These are phyloP conservation scores for Epichloe typhina DNA, from an alignment of 2,329 filamentous ascomycete genomes.

Conservation along the genomic window DNA sequence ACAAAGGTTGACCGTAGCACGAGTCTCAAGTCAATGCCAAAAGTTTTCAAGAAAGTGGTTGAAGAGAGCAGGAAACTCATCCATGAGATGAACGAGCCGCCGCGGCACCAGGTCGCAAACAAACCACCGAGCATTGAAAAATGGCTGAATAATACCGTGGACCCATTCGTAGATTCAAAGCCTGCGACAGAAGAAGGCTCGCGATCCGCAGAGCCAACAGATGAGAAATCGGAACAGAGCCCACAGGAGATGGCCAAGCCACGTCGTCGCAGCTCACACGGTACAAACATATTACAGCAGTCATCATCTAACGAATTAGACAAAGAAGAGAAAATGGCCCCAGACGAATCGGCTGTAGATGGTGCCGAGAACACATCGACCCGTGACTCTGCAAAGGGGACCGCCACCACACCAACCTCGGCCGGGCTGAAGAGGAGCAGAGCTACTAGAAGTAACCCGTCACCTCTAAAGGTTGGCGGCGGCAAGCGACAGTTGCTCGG, in stretches of 20 bases:
- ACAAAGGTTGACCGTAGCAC: constrained; percentile 38
- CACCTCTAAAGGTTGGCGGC: constrained; percentile 31
- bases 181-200: neutral
- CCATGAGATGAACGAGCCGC: constrained; percentile 44
- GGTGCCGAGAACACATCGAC: constrained; percentile 10
- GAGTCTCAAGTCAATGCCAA: constrained; percentile 48
- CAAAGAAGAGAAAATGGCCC: constrained; percentile 5
- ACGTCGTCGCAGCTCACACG: constrained; percentile 3
- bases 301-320: constrained; percentile 1
- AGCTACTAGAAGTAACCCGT: constrained; percentile 37
- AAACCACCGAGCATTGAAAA: constrained; percentile 52
- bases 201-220: neutral
- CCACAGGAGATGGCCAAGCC: neutral
- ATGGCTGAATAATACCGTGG: constrained; percentile 50
- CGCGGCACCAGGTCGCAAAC: constrained; percentile 34
- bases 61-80: constrained; percentile 53
- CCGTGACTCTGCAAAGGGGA: constrained; percentile 9
- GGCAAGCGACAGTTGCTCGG: constrained; percentile 42
- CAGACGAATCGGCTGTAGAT: neutral
- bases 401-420: constrained; percentile 22
- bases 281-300: neutral
- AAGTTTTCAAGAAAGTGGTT: constrained; percentile 51
- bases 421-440: constrained; percentile 39
- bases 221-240: constrained; percentile 1
- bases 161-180: constrained; percentile 43